A percentile compares a stretch with the other conserved stretches of the same genome.
phyloP scores from a whole-genome alignment of 2,329 filamentous ascomycete species.

The Cordyceps javanica region DNA sequence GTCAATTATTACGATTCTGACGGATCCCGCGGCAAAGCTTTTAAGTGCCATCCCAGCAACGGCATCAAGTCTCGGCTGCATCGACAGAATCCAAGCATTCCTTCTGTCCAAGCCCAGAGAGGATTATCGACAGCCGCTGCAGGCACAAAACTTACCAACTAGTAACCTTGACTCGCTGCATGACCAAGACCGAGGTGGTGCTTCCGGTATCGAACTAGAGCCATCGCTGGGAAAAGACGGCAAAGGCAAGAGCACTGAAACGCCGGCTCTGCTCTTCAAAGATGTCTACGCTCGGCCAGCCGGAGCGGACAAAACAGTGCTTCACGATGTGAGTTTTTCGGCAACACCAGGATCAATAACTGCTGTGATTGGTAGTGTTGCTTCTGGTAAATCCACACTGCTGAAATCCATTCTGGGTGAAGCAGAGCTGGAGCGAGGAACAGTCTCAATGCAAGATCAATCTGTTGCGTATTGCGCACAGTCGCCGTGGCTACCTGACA shows the following conservation, averaged over 20 bases:
- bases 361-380: conserved; percentile 29
- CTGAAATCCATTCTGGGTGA: conserved; percentile 27
- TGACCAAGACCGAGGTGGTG: not conserved
- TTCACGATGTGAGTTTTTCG: not conserved
- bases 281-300: not conserved
- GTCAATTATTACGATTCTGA: conserved; percentile 18
- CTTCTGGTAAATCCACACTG: conserved; percentile 30
- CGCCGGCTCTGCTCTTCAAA: not conserved
- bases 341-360: conserved; percentile 9
- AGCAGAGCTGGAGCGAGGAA: conserved; percentile 11
- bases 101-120: conserved; percentile 8
- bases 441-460: not conserved
- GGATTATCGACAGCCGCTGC: not conserved
- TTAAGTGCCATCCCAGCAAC: conserved; percentile 15
- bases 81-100: conserved; percentile 18
- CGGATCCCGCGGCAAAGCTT: conserved; percentile 15
- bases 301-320: not conserved
- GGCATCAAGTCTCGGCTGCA: conserved; percentile 15
- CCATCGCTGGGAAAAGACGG: not conserved
- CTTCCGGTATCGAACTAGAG: not conserved
- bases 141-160: not conserved
- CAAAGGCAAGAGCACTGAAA: not conserved
- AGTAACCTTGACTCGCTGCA: not conserved
- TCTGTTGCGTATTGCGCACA: conserved; percentile 5
- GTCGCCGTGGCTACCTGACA: conserved; percentile 24